Evolutionary conservation across 495 filamentous ascomycete genomes (phyloP).

Genomic region (Lichenothelia convexa): DNA sequence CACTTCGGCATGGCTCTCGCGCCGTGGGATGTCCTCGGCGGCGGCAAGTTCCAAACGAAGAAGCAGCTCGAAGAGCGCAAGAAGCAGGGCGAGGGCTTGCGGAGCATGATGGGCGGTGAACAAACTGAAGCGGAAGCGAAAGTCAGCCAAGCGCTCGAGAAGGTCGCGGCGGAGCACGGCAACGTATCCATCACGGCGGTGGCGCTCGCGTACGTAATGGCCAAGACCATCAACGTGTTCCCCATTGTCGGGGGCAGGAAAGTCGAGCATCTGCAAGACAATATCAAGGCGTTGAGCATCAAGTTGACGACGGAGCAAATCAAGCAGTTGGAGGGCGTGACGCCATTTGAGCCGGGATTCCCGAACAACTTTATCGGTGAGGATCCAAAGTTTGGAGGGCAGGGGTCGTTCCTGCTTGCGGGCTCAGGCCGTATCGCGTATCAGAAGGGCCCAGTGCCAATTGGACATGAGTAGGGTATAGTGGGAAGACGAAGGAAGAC

Average conservation of each 20-base stretch:
- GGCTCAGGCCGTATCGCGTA: too few species aligned
- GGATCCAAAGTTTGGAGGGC: too few species aligned
- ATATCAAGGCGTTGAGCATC: slow-evolving; percentile 22
- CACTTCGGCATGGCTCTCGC: slow-evolving; percentile 13
- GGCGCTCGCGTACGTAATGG: slow-evolving; percentile 55
- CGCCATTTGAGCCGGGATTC: slow-evolving; percentile 37
- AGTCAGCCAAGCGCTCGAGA: slow-evolving; percentile 38
- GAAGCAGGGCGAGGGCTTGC: slow-evolving; percentile 11
- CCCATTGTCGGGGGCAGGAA: slow-evolving; percentile 54
- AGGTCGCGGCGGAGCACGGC: slow-evolving; percentile 28
- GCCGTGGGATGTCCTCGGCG: slow-evolving; percentile 13
- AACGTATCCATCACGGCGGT: slow-evolving; percentile 22
- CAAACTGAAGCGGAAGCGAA: slow-evolving; percentile 28
- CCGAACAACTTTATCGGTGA: slow-evolving; percentile 20
- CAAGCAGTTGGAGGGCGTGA: slow-evolving; percentile 33
- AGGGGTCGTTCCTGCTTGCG: too few species aligned
- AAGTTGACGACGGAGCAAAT: slow-evolving; percentile 32
- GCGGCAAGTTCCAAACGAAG: slow-evolving; percentile 18
- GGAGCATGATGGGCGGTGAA: slow-evolving; percentile 7
- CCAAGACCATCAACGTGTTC: slow-evolving; percentile 58
- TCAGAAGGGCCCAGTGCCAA: too few species aligned
- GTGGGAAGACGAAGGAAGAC: too few species aligned
- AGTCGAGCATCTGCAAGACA: slow-evolving; percentile 46
- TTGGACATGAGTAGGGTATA: too few species aligned
- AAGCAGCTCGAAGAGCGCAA: slow-evolving; percentile 12